Evolutionary conservation across 2,329 filamentous ascomycete genomes (phyloP), one percentile per base, ranked within the genome.

Genomic region (Diaporthe sp.): DNA sequence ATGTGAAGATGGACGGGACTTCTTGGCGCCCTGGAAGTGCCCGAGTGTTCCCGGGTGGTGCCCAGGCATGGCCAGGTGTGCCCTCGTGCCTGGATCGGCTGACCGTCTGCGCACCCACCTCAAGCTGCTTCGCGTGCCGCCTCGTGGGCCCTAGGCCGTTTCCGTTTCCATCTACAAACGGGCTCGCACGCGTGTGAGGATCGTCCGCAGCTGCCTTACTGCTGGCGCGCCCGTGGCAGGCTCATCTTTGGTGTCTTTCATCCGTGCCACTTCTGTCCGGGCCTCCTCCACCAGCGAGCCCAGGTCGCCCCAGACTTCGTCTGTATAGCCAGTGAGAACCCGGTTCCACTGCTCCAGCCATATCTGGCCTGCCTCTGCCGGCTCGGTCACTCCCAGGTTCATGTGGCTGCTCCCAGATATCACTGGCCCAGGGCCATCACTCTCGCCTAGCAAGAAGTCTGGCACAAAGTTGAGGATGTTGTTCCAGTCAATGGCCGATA

Each of bases 301-400:
- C 28, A 94, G 82, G 74, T 90, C 91, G 28, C 92, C 93, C 93
- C 92, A 94, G 34, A 94, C 92, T 73, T 93, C 90, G 80, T 94
- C 91, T 0, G 87, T 88, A 78, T 93, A 93, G 46, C 86, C 83
- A 2, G 85, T 87, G 34, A 92, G 84, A 10, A 92, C 89, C 57
- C 86, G 85, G 46, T 86, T 85, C 90, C 91, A 92, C 78, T 91
- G 87, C 49, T 85, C 82, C 17, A 90, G 81, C 90, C 90, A 92
- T 22, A 83, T 78, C 62, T 84, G 79, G 79, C 82, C 86, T 31
- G 85, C 86, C 75, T 85, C 84, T 6, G 79, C 78, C 0, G 79
- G 55, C 76, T 88, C 84, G 3, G 78, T 76, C 9, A 84, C 82
- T 17, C 89, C 89, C 34, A 88, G 73, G 62, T 86, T 82, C 44